Evolutionary conservation across 202 grass and related monocot genomes (phyloP).

Genomic region (Bolboschoenoplectus hybrid): DNA sequence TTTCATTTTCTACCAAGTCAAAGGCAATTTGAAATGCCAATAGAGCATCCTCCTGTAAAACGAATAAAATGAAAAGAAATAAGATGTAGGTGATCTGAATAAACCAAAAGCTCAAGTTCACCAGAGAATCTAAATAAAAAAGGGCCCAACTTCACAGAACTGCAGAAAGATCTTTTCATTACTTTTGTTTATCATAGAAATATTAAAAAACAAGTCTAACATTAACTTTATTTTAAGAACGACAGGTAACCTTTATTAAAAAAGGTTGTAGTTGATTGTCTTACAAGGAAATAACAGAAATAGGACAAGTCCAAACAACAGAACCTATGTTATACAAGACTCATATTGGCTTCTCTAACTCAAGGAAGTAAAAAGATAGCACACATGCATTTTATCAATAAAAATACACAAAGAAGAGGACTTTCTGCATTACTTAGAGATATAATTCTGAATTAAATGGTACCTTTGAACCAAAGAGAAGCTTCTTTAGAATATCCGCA

Average conservation of each 20-base stretch:
- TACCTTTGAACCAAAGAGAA: constrained; percentile 89
- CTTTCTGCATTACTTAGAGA: not conserved
- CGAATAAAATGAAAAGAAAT: constrained; percentile 34
- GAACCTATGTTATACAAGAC: not conserved
- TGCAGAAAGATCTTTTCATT: not conserved
- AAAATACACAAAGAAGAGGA: not conserved
- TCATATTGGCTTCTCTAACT: constrained; percentile 11
- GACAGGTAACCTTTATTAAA: not conserved
- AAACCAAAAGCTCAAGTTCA: constrained; percentile 6
- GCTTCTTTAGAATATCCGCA: constrained; percentile 83
- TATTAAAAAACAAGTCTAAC: not conserved
- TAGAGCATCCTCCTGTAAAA: constrained; percentile 87
- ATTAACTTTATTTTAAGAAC: not conserved
- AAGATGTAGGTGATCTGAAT: not conserved
- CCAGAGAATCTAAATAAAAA: not conserved
- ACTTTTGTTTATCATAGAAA: constrained; percentile 16
- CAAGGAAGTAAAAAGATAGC: constrained; percentile 3
- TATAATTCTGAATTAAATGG: constrained; percentile 39
- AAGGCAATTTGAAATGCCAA: constrained; percentile 98
- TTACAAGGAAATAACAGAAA: not conserved
- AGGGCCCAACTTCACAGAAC: not conserved
- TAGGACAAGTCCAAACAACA: not conserved
- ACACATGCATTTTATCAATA: not conserved
- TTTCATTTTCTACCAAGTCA: constrained; percentile 96
- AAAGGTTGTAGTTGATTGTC: no score